A percentile compares a stretch with the other conserved stretches of the same genome.
Evolutionary conservation across 2,329 filamentous ascomycete species (phyloP).

Genomic region (Penicillium sp.): DNA sequence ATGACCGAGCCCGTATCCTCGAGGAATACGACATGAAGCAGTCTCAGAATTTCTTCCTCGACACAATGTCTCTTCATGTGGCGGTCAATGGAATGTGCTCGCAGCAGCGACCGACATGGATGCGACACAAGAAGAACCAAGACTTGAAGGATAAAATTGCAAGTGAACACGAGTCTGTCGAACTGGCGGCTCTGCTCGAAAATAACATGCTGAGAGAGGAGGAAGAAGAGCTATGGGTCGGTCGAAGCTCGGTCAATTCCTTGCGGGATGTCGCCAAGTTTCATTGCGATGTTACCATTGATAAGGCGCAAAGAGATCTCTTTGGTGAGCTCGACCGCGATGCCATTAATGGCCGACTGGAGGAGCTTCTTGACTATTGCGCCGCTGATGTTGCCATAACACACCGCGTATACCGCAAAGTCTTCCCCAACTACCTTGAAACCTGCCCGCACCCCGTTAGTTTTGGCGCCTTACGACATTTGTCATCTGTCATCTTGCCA

Average conservation of each 20-base stretch:
- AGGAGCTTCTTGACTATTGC: constrained; percentile 88
- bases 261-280: constrained; percentile 94
- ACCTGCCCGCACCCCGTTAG: constrained; percentile 96
- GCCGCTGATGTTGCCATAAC: constrained; percentile 92
- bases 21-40: constrained; percentile 89
- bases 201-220: constrained; percentile 70
- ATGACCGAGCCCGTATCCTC: constrained; percentile 81
- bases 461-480: constrained; percentile 87
- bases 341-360: constrained; percentile 69
- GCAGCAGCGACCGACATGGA: constrained; percentile 91
- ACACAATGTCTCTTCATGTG: constrained; percentile 97
- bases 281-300: constrained; percentile 85
- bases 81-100: constrained; percentile 99
- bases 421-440: constrained; percentile 85
- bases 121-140: constrained; percentile 89
- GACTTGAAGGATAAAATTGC: constrained; percentile 80
- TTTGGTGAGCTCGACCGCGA: constrained; percentile 79
- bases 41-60: constrained; percentile 81
- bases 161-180: constrained; percentile 67
- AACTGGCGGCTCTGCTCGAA: constrained; percentile 70
- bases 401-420: constrained; percentile 88
- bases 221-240: constrained; percentile 95
- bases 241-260: constrained; percentile 91
- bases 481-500: constrained; percentile 91
- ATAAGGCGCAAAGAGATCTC: constrained; percentile 82